phyloP scores from a whole-genome alignment of 495 filamentous ascomycete genomes.

The Echria macrotheca region DNA sequence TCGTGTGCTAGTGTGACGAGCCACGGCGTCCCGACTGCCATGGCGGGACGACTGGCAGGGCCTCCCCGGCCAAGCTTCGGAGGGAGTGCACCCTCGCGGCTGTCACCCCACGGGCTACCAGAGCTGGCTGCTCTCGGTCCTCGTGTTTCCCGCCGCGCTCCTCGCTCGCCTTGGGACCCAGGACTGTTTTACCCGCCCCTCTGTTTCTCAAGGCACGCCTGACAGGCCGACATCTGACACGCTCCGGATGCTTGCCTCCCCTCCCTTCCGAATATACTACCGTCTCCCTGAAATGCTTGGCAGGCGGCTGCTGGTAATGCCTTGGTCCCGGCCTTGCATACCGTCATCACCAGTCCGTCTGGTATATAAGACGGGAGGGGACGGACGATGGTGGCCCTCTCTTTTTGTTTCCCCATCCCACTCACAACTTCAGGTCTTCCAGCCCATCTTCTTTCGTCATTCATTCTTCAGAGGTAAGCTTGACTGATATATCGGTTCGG shows the following conservation, averaged over 20 bases:
- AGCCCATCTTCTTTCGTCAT: slow-evolving; percentile 25
- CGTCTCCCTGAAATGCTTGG: slow-evolving; percentile 34
- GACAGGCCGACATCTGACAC: slow-evolving; percentile 40
- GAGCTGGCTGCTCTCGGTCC: slow-evolving; percentile 13
- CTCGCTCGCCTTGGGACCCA: slow-evolving; percentile 17
- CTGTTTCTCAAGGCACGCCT: slow-evolving; percentile 29
- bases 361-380: slow-evolving; percentile 38
- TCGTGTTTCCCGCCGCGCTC: slow-evolving; percentile 17
- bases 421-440: slow-evolving; percentile 29
- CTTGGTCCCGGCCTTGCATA: slow-evolving; percentile 24
- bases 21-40: no score
- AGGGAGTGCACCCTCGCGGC: slow-evolving; percentile 1
- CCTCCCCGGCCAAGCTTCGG: neutral
- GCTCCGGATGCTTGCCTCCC: slow-evolving; percentile 37
- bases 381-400: slow-evolving; percentile 16
- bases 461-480: slow-evolving; percentile 46
- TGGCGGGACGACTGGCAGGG: neutral
- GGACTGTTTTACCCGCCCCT: slow-evolving; percentile 37
- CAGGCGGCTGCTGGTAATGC: slow-evolving; percentile 33
- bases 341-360: slow-evolving; percentile 12
- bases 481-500: neutral
- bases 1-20: no score
- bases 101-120: neutral
- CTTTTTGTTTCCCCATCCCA: slow-evolving; percentile 36
- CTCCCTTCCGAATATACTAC: slow-evolving; percentile 36